Conservation (phyloP, 495 filamentous ascomycete species). For the Cercophora newfieldiana region DNA sequence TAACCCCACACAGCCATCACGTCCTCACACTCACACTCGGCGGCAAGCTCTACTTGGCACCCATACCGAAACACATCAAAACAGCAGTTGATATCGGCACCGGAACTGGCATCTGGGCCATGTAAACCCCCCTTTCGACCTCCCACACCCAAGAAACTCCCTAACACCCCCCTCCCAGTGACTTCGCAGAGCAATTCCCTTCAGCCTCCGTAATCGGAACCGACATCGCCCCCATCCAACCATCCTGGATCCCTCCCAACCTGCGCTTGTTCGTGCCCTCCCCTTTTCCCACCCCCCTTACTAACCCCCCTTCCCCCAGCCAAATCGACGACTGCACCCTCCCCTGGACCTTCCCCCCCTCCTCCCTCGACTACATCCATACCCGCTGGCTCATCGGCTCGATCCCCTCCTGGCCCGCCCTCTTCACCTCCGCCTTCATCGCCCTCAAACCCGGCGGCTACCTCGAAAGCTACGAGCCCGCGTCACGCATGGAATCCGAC, state of each 20-base stretch:
- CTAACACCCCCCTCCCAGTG: neutral
- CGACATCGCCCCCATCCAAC: neutral
- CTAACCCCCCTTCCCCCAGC: neutral
- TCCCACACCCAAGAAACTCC: neutral
- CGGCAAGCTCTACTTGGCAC: neutral
- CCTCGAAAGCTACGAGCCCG: constrained; percentile 28
- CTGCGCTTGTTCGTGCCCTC: neutral
- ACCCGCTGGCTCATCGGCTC: constrained; percentile 54
- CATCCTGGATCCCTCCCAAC: neutral
- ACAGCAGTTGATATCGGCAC: neutral
- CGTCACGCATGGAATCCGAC: constrained; percentile 25
- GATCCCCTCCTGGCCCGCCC: constrained; percentile 57
- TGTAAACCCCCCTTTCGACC: neutral
- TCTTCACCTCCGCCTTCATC: constrained; percentile 34
- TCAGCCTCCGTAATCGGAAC: neutral
- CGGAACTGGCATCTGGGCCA: neutral
- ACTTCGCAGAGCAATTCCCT: neutral
- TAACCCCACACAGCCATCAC: neutral
- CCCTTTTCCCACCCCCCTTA: neutral
- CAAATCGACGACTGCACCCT: constrained; percentile 55
- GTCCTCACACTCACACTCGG: neutral
- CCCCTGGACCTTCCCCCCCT: constrained; percentile 50
- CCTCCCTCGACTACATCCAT: constrained; percentile 65
- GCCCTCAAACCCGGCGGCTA: constrained; percentile 42
- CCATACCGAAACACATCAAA: neutral